Conservation (phyloP, 768 basidiomycete genomes). For the Boletus sensibilis region DNA sequence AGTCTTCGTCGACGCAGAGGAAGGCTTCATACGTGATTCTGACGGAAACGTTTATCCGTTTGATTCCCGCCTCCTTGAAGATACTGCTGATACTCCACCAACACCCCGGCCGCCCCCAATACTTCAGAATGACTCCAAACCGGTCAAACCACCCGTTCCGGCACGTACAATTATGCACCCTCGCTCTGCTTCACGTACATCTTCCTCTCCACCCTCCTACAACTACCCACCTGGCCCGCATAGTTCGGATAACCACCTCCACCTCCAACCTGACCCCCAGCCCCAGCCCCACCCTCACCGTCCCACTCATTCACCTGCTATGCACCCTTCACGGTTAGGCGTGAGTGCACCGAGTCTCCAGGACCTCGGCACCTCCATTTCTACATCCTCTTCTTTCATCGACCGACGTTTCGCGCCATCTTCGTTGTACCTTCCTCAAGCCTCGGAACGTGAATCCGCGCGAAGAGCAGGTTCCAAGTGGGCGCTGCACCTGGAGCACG, state of each 20-base stretch:
- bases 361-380: constrained; percentile 26
- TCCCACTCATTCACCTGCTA: constrained; percentile 4
- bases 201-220: constrained; percentile 28
- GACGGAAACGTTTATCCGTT: constrained; percentile 23
- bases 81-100: constrained; percentile 4
- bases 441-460: constrained; percentile 35
- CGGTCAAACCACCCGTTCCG: constrained; percentile 22
- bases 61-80: constrained; percentile 20
- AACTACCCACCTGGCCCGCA: constrained; percentile 18
- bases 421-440: constrained; percentile 34
- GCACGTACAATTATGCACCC: constrained; percentile 13
- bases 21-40: constrained; percentile 23
- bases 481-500: constrained; percentile 9
- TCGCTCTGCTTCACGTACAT: constrained; percentile 18
- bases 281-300: constrained; percentile 19
- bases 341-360: constrained; percentile 28
- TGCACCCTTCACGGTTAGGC: constrained; percentile 12
- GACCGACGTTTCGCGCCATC: constrained; percentile 50
- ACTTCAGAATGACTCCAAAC: constrained; percentile 1
- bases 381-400: constrained; percentile 52
- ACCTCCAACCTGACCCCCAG: constrained; percentile 5
- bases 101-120: not conserved
- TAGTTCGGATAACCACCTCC: constrained; percentile 19
- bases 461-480: constrained; percentile 14
- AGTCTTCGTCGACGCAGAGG: constrained; percentile 30